A percentile compares a stretch with the other conserved stretches of the same genome.
Evolutionary conservation across 1,139 yeast species (phyloP).

Genomic region (Eremothecium gossypii): DNA sequence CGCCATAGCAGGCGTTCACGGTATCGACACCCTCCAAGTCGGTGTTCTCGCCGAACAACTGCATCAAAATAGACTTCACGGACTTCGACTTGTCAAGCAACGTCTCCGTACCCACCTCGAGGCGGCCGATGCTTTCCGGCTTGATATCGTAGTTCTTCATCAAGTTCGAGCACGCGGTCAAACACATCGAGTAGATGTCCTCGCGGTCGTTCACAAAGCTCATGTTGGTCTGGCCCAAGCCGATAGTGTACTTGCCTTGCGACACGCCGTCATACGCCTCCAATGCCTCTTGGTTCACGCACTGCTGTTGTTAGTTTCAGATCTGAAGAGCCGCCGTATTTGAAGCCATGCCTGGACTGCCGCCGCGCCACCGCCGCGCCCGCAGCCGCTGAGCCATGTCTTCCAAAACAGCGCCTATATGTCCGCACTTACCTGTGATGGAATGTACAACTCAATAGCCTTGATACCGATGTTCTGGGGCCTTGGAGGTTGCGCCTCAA

Average conservation of each 20-base stretch:
- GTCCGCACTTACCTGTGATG: constrained; percentile 44
- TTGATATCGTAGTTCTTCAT: constrained; percentile 77
- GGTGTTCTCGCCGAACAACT: constrained; percentile 76
- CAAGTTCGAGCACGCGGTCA: constrained; percentile 73
- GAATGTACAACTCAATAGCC: constrained; percentile 88
- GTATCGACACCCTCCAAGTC: constrained; percentile 97
- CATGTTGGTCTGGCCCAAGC: constrained; percentile 98
- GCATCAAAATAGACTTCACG: constrained; percentile 93
- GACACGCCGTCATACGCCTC: constrained; percentile 82
- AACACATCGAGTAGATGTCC: constrained; percentile 85
- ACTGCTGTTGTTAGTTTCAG: constrained; percentile 32
- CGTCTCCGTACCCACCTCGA: constrained; percentile 98
- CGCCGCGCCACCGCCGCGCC: not conserved
- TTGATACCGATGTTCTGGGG: constrained; percentile 91
- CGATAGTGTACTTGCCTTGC: constrained; percentile 94
- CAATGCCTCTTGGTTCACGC: constrained; percentile 80
- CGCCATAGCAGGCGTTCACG: constrained; percentile 97
- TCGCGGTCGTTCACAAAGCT: constrained; percentile 94
- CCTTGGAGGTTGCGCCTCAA: constrained; percentile 20
- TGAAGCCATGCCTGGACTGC: not conserved
- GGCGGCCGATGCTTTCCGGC: constrained; percentile 74
- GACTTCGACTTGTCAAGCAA: constrained; percentile 94
- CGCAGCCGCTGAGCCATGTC: not conserved
- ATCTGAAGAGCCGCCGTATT: not conserved
- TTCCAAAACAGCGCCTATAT: not conserved